Percentiles rank a stretch among this genome's conserved stretches.
Evolutionary conservation across 2,329 filamentous ascomycete genomes (phyloP).

Genomic region (Pestalotiopsis sp.): DNA sequence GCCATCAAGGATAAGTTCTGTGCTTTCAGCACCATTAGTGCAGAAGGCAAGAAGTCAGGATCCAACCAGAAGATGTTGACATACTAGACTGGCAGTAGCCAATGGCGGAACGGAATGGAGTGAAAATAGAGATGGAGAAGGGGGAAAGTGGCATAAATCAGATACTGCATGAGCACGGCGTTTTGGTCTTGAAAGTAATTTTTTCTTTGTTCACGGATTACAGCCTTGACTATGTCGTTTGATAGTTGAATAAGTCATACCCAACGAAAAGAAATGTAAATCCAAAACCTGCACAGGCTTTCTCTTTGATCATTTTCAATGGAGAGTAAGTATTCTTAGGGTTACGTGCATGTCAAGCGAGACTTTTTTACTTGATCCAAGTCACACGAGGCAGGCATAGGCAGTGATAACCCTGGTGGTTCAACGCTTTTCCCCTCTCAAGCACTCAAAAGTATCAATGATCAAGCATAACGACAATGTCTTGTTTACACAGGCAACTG

Average conservation of each 20-base stretch:
- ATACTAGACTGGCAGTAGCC: conserved; percentile 21
- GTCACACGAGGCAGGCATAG: too few species aligned
- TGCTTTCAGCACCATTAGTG: conserved; percentile 76
- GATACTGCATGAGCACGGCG: conserved; percentile 33
- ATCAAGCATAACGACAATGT: not conserved
- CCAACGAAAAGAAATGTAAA: not conserved
- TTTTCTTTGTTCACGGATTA: not conserved
- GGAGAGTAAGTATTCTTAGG: too few species aligned
- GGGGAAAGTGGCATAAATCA: conserved; percentile 5
- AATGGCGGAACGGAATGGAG: conserved; percentile 16
- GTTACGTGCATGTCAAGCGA: too few species aligned
- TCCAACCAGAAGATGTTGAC: conserved; percentile 39
- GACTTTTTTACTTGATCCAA: too few species aligned
- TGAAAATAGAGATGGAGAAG: conserved; percentile 13
- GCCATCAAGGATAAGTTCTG: conserved; percentile 94
- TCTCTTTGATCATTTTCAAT: too few species aligned
- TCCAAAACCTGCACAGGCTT: not conserved
- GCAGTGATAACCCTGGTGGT: too few species aligned
- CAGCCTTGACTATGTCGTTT: not conserved
- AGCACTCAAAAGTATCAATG: not conserved
- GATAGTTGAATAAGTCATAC: not conserved
- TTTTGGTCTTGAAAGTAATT: conserved; percentile 17
- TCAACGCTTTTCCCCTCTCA: too few species aligned
- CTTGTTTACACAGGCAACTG: not conserved
- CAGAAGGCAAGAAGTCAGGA: conserved; percentile 47